phyloP scores from a whole-genome alignment of 495 filamentous ascomycete genomes.

The Penicillium cosmopolitanum region DNA sequence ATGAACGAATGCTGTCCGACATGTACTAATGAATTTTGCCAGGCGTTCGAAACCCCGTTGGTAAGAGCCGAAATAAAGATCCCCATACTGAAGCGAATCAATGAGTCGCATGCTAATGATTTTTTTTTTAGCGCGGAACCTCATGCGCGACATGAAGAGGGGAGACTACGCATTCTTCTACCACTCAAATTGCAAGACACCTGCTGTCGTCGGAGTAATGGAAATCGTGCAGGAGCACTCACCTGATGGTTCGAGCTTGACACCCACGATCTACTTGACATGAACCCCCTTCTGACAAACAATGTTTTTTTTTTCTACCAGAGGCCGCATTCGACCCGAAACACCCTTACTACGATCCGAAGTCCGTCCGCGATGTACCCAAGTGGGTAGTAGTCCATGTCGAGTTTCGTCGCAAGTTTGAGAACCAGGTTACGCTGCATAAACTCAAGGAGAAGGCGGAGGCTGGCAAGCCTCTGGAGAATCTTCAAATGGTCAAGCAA shows the following conservation, averaged over 20 bases:
- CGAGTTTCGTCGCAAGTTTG: constrained; percentile 78
- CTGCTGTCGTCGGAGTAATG: constrained; percentile 92
- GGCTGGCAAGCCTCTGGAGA: constrained; percentile 66
- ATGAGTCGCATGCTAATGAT: constrained; percentile 21
- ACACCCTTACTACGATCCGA: constrained; percentile 83
- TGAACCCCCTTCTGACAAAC: constrained; percentile 11
- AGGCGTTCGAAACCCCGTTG: constrained; percentile 62
- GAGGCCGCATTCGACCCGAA: constrained; percentile 79
- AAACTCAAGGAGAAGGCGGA: constrained; percentile 68
- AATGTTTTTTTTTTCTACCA: constrained; percentile 29
- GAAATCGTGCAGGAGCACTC: constrained; percentile 84
- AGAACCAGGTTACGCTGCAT: constrained; percentile 68
- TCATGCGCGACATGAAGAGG: constrained; percentile 85
- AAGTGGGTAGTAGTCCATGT: constrained; percentile 93
- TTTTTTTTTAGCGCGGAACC: constrained; percentile 66
- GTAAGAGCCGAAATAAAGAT: constrained; percentile 34
- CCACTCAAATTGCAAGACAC: constrained; percentile 91
- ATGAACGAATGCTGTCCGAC: background rate
- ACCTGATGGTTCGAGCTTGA: constrained; percentile 64
- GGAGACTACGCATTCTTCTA: constrained; percentile 97
- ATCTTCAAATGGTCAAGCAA: constrained; percentile 83
- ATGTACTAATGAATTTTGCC: background rate
- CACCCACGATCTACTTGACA: background rate
- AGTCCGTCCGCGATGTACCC: constrained; percentile 70
- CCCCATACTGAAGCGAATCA: background rate